Conservation (phyloP, 2,329 filamentous ascomycete species). For the Ploettnerulaceae sp. region DNA sequence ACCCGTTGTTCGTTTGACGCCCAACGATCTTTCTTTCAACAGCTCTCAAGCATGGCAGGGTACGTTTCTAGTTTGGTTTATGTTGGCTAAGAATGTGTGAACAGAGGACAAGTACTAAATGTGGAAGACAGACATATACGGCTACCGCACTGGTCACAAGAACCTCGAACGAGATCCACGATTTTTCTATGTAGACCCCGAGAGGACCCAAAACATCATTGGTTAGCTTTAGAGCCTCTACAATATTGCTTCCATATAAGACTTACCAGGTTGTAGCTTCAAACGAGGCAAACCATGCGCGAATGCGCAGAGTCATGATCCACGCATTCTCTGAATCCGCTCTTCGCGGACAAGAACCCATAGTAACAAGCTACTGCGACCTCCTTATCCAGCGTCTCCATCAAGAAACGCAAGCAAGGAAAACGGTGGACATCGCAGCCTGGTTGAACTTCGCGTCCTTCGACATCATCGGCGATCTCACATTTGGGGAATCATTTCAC, state of each 20-base stretch:
- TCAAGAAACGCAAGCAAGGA: not conserved
- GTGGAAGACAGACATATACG: not conserved
- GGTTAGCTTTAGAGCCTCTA: not conserved
- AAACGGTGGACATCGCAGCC: not conserved
- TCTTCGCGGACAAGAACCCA: not conserved
- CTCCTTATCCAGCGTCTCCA: not conserved
- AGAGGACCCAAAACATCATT: not conserved
- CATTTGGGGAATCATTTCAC: not conserved
- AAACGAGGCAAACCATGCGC: conserved; percentile 29
- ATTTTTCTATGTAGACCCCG: not conserved
- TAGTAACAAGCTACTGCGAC: not conserved
- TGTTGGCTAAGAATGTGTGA: too few species aligned
- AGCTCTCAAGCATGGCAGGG: not conserved
- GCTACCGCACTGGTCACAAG: not conserved
- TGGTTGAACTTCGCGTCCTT: not conserved
- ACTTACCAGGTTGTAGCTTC: conserved; percentile 23
- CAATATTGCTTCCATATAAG: not conserved
- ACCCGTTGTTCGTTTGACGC: not conserved
- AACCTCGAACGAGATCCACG: not conserved
- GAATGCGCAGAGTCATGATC: conserved; percentile 26
- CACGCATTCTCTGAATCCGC: not conserved
- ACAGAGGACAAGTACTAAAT: too few species aligned
- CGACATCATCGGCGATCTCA: conserved; percentile 2
- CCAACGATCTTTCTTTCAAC: conserved; percentile 1
- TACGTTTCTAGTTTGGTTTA: too few species aligned